A percentile compares a stretch with the other conserved stretches of the same genome.
These are phyloP conservation scores for Glonium stellatum DNA, from an alignment of 495 filamentous ascomycete genomes.

Conservation along the genomic window DNA sequence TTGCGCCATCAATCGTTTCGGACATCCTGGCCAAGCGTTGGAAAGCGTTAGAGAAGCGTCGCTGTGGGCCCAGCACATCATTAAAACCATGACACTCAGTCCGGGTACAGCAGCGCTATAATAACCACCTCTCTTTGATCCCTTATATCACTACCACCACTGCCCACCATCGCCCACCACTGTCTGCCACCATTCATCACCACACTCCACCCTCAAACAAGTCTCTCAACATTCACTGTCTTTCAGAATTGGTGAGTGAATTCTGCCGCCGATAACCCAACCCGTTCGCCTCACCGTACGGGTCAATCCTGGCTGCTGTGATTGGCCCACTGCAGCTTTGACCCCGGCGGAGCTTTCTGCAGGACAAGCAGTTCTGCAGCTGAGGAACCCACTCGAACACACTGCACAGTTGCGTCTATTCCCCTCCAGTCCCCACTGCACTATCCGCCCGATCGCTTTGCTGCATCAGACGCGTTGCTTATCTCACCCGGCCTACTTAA, in stretches of 20 bases:
- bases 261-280: neutral
- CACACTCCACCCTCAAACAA: neutral
- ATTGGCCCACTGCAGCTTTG: conserved; percentile 11
- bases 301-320: conserved; percentile 11
- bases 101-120: too few relatives aligned
- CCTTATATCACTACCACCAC: too few relatives aligned
- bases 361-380: neutral
- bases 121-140: too few relatives aligned
- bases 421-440: neutral
- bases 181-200: too few relatives aligned
- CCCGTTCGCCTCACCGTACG: conserved; percentile 15
- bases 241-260: neutral
- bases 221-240: neutral
- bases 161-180: too few relatives aligned
- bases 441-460: conserved; percentile 10
- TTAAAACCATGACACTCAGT: neutral
- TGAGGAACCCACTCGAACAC: neutral
- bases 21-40: neutral
- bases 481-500: conserved; percentile 17
- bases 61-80: neutral
- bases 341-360: neutral
- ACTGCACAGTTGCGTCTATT: neutral
- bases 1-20: neutral
- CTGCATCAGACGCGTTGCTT: conserved; percentile 5
- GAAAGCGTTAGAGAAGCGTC: conserved; percentile 1